Evolutionary conservation across 805 yeast genomes (phyloP).

Genomic region (Teunomyces pallodes): DNA sequence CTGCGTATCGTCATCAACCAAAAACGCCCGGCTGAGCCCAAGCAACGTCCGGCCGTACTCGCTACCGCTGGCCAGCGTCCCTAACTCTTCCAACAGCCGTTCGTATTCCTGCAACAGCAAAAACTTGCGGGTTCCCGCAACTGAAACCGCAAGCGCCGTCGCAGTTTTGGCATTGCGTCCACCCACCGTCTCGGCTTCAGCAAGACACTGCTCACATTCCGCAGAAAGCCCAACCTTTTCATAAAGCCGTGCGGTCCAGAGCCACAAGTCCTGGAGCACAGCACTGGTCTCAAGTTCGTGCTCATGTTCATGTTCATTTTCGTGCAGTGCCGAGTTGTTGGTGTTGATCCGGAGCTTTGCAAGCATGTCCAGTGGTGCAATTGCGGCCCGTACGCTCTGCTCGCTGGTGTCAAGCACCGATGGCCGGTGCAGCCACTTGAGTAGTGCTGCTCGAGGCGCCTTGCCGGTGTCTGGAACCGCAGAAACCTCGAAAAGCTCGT

Average conservation of each 20-base stretch:
- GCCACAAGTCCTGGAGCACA: slow-evolving; percentile 64
- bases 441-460: too few relatives aligned
- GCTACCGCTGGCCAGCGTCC: slow-evolving; percentile 20
- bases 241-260: slow-evolving; percentile 68
- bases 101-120: slow-evolving; percentile 65
- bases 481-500: slow-evolving; percentile 43
- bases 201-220: slow-evolving; percentile 70
- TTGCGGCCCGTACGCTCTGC: neutral
- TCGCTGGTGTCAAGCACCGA: slow-evolving; percentile 31
- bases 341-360: neutral
- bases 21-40: slow-evolving; percentile 52
- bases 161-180: slow-evolving; percentile 48
- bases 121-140: slow-evolving; percentile 40
- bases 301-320: neutral
- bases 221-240: slow-evolving; percentile 48
- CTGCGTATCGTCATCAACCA: slow-evolving; percentile 36
- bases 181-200: slow-evolving; percentile 60
- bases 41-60: slow-evolving; percentile 51
- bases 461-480: too few relatives aligned
- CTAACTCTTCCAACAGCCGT: slow-evolving; percentile 48
- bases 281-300: neutral
- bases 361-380: neutral
- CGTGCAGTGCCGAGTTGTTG: neutral
- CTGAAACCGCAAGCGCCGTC: slow-evolving; percentile 48
- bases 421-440: slow-evolving; percentile 40